phyloP scores from a whole-genome alignment of 768 basidiomycete species.

The Phanerochaete carnosa region DNA sequence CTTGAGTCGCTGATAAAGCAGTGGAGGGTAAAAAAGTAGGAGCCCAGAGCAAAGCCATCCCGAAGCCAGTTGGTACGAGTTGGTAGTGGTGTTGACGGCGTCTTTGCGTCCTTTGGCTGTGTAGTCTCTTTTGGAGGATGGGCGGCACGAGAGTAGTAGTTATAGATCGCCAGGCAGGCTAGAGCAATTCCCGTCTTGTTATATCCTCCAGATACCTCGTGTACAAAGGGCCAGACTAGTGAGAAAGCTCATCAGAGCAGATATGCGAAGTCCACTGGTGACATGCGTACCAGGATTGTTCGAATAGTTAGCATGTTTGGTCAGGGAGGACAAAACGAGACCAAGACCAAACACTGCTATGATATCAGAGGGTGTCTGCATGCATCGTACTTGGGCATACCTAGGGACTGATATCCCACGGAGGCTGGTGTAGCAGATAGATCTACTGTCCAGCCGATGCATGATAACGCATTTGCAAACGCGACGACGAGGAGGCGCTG shows the following conservation, averaged over 20 bases:
- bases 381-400: slow-evolving; percentile 24
- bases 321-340: slow-evolving; percentile 58
- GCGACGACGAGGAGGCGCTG: slow-evolving; percentile 57
- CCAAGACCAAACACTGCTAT: slow-evolving; percentile 63
- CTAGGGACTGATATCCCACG: slow-evolving; percentile 43
- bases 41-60: slow-evolving; percentile 57
- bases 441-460: slow-evolving; percentile 48
- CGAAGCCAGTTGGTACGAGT: slow-evolving; percentile 30
- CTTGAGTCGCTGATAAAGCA: slow-evolving; percentile 71
- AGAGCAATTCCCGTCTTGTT: slow-evolving; percentile 65
- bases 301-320: slow-evolving; percentile 76
- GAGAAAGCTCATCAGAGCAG: neutral
- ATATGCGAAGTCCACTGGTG: neutral
- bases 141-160: slow-evolving; percentile 46
- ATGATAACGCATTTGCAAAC: slow-evolving; percentile 45
- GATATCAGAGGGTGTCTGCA: neutral
- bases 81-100: neutral
- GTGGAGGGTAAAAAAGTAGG: slow-evolving; percentile 69
- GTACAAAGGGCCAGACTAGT: slow-evolving; percentile 76
- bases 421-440: slow-evolving; percentile 43
- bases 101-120: neutral
- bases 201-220: slow-evolving; percentile 61
- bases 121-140: slow-evolving; percentile 13
- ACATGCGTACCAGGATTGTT: slow-evolving; percentile 66
- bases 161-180: slow-evolving; percentile 54